Evolutionary conservation across 768 basidiomycete species (phyloP), one percentile per base, ranked within the genome.

Genomic region (Suillus subalutaceus): DNA sequence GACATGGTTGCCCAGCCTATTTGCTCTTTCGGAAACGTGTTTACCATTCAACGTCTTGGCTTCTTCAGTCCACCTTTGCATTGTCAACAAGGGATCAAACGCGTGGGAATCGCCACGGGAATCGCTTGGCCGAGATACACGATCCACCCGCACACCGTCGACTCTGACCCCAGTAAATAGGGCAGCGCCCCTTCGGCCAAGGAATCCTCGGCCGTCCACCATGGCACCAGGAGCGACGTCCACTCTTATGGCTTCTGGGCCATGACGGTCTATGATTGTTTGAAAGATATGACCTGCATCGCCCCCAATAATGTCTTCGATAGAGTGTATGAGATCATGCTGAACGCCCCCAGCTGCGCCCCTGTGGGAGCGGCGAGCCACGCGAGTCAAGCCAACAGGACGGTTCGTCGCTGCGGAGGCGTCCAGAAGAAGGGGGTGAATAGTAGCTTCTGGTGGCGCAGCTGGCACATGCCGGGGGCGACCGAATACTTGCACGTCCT

Each of bases 1-100:
- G 57, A 94, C 80, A 72, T 96, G 93, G 70, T 90, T 90, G 35
- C 82, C 80, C 16, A 97, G 73, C 70, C 87, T 92, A 30, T 77
- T 81, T 23, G 88, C 82, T 23, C 94, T 85, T 65, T 92, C 89
- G 13, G 84, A 76, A 10, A 89, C 86, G 66, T 91, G 90, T 68
- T 88, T 88, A 18, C 92, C 90, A 65, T 94, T 89, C 30, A 93
- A 79, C 40, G 93, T 88, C 72, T 91, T 93, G 67, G 87, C 88
- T 76, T 97, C 96, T 73, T 97, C 95, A 1, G 86, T 80, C 96
- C 96, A 98, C 65, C 96, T 86, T 71, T 94, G 92, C 38, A 90
- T 74, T 1, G 96, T 97, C 12, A 92, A 82, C 63, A 93, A 79
- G 2, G 95, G 94, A 40, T 92, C 89, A 59, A 94, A 89, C 55